These are phyloP conservation scores for Monosporozyma servazzii DNA, from an alignment of 805 yeast genomes.

Conservation along the genomic window DNA sequence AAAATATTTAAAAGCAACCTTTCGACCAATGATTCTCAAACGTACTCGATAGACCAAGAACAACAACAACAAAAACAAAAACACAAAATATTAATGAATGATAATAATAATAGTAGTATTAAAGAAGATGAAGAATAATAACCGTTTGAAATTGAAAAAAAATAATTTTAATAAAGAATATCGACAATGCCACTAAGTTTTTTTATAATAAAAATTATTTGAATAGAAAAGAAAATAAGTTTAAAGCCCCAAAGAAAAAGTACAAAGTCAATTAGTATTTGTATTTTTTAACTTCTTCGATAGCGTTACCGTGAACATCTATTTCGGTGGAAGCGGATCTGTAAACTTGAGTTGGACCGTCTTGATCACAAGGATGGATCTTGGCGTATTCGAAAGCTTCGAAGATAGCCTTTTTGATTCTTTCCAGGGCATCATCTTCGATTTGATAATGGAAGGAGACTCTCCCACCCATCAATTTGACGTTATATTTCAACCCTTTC, in stretches of 20 bases:
- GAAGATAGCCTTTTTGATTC: constrained; percentile 45
- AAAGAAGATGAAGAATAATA: background rate
- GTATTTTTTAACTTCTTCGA: constrained; percentile 27
- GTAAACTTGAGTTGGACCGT: constrained; percentile 41
- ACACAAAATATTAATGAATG: background rate
- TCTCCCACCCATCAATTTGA: constrained; percentile 63
- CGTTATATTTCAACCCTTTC: constrained; percentile 48
- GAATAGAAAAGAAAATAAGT: background rate
- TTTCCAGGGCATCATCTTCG: constrained; percentile 44
- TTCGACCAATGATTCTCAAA: constrained; percentile 7
- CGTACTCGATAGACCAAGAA: constrained; percentile 1
- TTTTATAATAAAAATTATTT: background rate
- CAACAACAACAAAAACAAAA: background rate
- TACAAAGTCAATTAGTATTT: constrained; percentile 16
- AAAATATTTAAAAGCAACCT: no score
- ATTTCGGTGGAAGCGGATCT: constrained; percentile 33
- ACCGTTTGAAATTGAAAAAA: constrained; percentile 2
- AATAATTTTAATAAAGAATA: constrained; percentile 6
- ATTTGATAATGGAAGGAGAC: constrained; percentile 74
- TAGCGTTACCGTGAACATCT: constrained; percentile 26
- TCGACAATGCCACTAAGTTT: constrained; percentile 18
- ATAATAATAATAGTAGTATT: background rate
- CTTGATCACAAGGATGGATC: constrained; percentile 41
- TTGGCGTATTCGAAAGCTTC: constrained; percentile 50
- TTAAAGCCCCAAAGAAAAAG: background rate